phyloP scores from a whole-genome alignment of 2,329 filamentous ascomycete genomes.

The Pyrenophora tritici-repentis region DNA sequence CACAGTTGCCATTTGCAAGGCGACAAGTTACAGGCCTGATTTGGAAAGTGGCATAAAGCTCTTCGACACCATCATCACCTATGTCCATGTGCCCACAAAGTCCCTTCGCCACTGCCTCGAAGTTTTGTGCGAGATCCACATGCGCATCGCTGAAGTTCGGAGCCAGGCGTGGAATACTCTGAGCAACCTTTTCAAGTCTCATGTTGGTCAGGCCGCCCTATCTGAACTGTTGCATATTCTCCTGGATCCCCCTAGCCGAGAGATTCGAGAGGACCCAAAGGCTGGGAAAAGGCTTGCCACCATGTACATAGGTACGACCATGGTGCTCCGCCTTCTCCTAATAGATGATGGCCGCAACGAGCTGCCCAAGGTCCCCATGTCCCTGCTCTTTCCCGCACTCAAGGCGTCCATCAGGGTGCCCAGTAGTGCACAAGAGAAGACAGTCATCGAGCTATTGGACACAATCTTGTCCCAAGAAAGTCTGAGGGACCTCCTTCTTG shows the following conservation, averaged over 20 bases:
- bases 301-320: conserved; percentile 37
- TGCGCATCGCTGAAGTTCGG: conserved; percentile 64
- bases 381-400: conserved; percentile 41
- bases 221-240: conserved; percentile 66
- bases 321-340: conserved; percentile 39
- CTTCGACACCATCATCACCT: conserved; percentile 73
- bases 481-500: conserved; percentile 62
- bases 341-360: conserved; percentile 40
- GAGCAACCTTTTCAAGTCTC: conserved; percentile 72
- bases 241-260: conserved; percentile 30
- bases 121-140: conserved; percentile 73
- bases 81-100: conserved; percentile 67
- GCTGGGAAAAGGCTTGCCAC: conserved; percentile 27
- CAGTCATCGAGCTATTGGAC: conserved; percentile 58
- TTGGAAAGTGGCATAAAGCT: conserved; percentile 69
- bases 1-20: conserved; percentile 69
- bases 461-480: conserved; percentile 52
- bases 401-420: conserved; percentile 38
- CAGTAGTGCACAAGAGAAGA: conserved; percentile 44
- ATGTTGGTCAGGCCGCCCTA: conserved; percentile 72
- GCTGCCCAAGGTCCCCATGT: conserved; percentile 42
- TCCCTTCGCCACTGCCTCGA: conserved; percentile 70
- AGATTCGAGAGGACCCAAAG: conserved; percentile 29
- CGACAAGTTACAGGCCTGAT: conserved; percentile 68
- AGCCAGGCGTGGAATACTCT: conserved; percentile 72